Evolutionary conservation across 1,284 basidiomycete genomes (phyloP).

Genomic region (Ustilago curta): DNA sequence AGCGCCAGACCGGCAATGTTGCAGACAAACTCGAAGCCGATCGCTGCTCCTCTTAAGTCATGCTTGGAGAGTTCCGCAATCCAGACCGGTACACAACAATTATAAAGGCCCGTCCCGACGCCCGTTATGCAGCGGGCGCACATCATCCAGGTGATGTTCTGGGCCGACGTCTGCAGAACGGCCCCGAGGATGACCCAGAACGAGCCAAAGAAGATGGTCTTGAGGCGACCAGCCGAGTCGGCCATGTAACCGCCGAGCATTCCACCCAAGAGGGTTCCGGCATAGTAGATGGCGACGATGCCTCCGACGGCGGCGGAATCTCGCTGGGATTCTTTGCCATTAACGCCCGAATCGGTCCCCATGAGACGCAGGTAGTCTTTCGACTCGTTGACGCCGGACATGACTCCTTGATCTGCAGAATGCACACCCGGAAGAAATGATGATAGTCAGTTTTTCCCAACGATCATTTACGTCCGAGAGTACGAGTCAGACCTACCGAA

Average conservation of each 20-base stretch:
- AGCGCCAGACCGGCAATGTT: conserved; percentile 30
- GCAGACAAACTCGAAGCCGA: conserved; percentile 28
- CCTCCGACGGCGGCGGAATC: conserved; percentile 27
- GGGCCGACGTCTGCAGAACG: conserved; percentile 19
- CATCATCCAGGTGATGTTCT: conserved; percentile 38
- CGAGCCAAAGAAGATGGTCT: conserved; percentile 33
- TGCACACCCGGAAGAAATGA: not conserved
- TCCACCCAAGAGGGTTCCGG: conserved; percentile 31
- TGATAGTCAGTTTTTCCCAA: not conserved
- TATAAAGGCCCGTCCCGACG: conserved; percentile 20
- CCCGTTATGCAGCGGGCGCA: conserved; percentile 13
- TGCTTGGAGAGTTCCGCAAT: conserved; percentile 22
- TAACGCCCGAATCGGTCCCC: conserved; percentile 30
- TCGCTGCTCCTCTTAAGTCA: conserved; percentile 24
- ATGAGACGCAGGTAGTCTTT: conserved; percentile 34
- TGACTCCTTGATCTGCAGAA: conserved; percentile 28
- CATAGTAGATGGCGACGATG: conserved; percentile 29
- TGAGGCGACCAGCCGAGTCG: conserved; percentile 29
- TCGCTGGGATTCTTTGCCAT: conserved; percentile 20
- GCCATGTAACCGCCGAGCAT: conserved; percentile 30
- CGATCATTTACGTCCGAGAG: not conserved
- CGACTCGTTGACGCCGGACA: conserved; percentile 35
- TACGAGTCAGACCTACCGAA: conserved; percentile 6
- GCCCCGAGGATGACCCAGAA: conserved; percentile 34
- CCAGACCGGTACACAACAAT: conserved; percentile 26